Conservation (phyloP, 2,329 filamentous ascomycete species). For the Colletotrichum plurivorum region DNA sequence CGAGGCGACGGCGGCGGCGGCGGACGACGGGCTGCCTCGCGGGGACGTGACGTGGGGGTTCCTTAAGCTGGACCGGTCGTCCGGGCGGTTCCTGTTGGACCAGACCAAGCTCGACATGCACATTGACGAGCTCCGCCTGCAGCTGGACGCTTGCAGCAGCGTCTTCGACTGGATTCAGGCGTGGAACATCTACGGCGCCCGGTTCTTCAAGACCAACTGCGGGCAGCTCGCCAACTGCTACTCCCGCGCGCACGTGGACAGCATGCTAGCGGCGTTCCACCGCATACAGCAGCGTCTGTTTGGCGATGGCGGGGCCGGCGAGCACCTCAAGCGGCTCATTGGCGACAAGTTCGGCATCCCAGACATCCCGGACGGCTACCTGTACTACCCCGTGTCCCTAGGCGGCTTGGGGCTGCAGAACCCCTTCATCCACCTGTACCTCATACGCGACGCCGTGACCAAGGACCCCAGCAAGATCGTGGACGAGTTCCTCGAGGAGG, state of each 20-base stretch:
- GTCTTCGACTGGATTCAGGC: conserved; percentile 72
- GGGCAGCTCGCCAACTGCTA: conserved; percentile 69
- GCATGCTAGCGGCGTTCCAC: conserved; percentile 65
- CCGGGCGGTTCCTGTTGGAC: conserved; percentile 69
- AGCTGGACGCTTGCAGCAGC: conserved; percentile 66
- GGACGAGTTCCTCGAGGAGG: conserved; percentile 48
- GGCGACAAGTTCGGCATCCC: conserved; percentile 60
- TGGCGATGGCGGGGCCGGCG: conserved; percentile 52
- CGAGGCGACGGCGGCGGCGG: conserved; percentile 23
- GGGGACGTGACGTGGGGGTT: conserved; percentile 73
- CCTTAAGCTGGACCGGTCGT: conserved; percentile 62
- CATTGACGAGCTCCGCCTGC: conserved; percentile 67
- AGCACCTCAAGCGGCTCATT: conserved; percentile 63
- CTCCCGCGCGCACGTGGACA: conserved; percentile 68
- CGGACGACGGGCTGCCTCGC: conserved; percentile 55
- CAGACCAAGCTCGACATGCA: conserved; percentile 68
- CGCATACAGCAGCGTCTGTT: conserved; percentile 68
- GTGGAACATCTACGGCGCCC: conserved; percentile 70
- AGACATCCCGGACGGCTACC: conserved; percentile 55
- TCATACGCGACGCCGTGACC: conserved; percentile 45
- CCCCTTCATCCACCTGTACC: conserved; percentile 47
- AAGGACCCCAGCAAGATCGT: conserved; percentile 45
- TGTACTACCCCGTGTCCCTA: conserved; percentile 56
- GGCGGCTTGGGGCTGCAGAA: conserved; percentile 58
- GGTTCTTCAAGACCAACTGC: conserved; percentile 72